phyloP scores from a whole-genome alignment of 805 yeast genomes.

The Teunomyces stri region DNA sequence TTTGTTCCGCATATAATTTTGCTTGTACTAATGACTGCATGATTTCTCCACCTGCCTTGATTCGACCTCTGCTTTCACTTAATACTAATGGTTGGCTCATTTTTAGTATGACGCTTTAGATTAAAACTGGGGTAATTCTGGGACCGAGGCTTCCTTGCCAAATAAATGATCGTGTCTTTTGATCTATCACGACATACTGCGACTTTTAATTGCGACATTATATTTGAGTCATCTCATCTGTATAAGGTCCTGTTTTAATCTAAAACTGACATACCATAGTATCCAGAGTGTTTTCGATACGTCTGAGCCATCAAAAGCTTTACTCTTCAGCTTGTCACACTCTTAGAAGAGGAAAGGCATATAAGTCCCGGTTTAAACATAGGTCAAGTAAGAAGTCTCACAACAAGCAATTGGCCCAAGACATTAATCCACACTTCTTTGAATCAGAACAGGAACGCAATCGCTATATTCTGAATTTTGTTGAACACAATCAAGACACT shows the following conservation, averaged over 20 bases:
- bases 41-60: neutral
- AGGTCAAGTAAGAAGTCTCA: neutral
- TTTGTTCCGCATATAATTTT: neutral
- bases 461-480: slow-evolving; percentile 7
- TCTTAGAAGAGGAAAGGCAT: slow-evolving; percentile 1
- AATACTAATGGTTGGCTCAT: neutral
- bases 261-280: neutral
- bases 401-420: slow-evolving; percentile 7
- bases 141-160: neutral
- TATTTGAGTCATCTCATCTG: slow-evolving; percentile 1
- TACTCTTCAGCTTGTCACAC: neutral
- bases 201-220: neutral
- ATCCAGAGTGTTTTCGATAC: slow-evolving; percentile 6
- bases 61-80: neutral
- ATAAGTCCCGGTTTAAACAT: neutral
- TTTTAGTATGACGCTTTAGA: neutral
- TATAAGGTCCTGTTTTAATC: neutral
- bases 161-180: neutral
- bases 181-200: neutral
- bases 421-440: slow-evolving; percentile 9
- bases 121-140: slow-evolving; percentile 3
- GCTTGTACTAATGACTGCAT: neutral
- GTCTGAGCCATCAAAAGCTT: neutral
- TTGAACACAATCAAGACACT: slow-evolving; percentile 14
- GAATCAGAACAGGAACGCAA: slow-evolving; percentile 8